Evolutionary conservation across 2,329 filamentous ascomycete genomes (phyloP), one percentile per base, ranked within the genome.

Genomic region (Apiospora koreana): DNA sequence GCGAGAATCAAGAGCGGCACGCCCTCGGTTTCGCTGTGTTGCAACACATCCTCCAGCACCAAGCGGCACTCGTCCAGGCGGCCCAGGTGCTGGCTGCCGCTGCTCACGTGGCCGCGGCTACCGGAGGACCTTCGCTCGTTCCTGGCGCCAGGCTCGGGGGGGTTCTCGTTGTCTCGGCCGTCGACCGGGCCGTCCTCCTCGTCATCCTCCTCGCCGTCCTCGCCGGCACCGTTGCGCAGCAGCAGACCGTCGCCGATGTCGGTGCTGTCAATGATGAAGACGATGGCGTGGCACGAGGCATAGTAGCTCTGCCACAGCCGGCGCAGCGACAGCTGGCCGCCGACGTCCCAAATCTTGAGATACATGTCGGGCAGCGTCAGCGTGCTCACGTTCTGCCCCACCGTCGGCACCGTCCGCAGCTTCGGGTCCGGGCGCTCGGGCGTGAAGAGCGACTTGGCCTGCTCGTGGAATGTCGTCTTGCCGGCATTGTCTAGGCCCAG

Each of bases 281-380:
- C 94, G 77, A 99, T 97, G 75, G 96, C 96, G 81, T 99, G 96
- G 78, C 94, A 97, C 80, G 90, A 93, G 67, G 91, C 87, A 85
- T 98, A 99, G 85, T 99, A 99, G 81, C 91, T 94, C 81, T 97
- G 94, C 96, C 96, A 99, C 42, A 98, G 89, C 73, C 92, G 92
- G 72, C 96, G 92, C 79, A 99, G 88, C 38, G 89, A 92, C 78
- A 96, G 91, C 82, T 99, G 96, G 8, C 96, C 96, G 74, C 96
- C 96, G 0, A 99, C 94, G 80, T 99, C 96, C 96, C 96, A 98
- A 77, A 99, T 93, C 86, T 98, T 97, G 79, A 99, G 87, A 85
- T 98, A 98, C 90, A 98, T 95, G 81, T 97, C 94, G 21, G 94
- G 92, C 31, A 98, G 87, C 28, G 93, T 90, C 79, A 99, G 93